These are phyloP conservation scores for Fagopyrum esculentum DNA, from an alignment of 148 eudicot species.

Conservation along the genomic window DNA sequence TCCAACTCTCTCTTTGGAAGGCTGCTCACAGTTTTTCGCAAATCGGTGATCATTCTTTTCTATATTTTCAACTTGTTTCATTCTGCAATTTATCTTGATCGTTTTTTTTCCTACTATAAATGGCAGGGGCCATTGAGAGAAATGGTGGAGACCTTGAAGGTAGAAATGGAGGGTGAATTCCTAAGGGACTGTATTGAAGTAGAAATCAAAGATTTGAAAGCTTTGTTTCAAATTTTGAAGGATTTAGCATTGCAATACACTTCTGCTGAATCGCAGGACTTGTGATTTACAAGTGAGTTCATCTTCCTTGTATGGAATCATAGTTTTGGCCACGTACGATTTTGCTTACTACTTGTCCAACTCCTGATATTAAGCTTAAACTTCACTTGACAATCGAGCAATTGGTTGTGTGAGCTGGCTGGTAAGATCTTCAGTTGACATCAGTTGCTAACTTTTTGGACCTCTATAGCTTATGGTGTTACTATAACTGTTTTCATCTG, in stretches of 20 bases:
- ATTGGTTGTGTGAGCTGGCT: not conserved
- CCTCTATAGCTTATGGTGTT: not conserved
- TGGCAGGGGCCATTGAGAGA: constrained; percentile 69
- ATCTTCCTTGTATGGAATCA: too few species aligned
- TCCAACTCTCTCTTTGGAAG: constrained; percentile 36
- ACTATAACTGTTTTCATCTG: not conserved
- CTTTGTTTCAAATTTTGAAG: constrained; percentile 55
- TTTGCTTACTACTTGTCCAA: not conserved
- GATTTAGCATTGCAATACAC: constrained; percentile 44
- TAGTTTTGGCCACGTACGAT: too few species aligned
- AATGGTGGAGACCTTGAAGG: constrained; percentile 52
- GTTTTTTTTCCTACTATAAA: not conserved
- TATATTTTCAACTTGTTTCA: not conserved
- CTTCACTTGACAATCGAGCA: not conserved
- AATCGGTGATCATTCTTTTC: constrained; percentile 34
- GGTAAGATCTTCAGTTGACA: not conserved
- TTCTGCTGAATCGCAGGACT: constrained; percentile 7
- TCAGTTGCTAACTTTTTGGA: not conserved
- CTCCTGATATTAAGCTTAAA: not conserved
- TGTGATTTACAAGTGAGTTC: not conserved
- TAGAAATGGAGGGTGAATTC: constrained; percentile 68
- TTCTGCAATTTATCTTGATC: not conserved
- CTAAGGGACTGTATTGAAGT: constrained; percentile 81
- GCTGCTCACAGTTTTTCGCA: constrained; percentile 44
- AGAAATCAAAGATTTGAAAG: constrained; percentile 58